These are phyloP conservation scores for Chaetomiaceae sp. DNA, from an alignment of 2,329 filamentous ascomycete species.

Conservation along the genomic window DNA sequence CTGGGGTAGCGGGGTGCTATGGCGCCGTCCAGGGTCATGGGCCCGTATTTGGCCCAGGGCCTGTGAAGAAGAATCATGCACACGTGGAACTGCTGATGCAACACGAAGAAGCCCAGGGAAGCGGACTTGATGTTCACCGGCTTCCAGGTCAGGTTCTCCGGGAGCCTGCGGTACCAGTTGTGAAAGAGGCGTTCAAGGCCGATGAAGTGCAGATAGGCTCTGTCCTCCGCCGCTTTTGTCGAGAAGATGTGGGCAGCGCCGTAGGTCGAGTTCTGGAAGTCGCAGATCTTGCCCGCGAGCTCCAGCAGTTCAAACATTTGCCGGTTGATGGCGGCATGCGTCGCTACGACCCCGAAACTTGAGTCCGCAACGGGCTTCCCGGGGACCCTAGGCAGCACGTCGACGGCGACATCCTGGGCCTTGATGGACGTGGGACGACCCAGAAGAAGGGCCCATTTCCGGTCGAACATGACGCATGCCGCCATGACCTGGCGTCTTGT, in stretches of 20 bases:
- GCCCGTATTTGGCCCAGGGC: conserved; percentile 48
- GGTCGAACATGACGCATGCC: conserved; percentile 50
- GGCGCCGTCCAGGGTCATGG: conserved; percentile 30
- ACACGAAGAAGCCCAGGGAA: conserved; percentile 47
- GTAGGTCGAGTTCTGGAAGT: conserved; percentile 34
- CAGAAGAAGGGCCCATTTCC: conserved; percentile 52
- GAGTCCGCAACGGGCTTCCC: conserved; percentile 29
- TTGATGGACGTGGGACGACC: conserved; percentile 51
- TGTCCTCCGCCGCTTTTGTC: conserved; percentile 36
- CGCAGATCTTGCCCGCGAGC: conserved; percentile 47
- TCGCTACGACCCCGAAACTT: conserved; percentile 27
- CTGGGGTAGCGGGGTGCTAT: conserved; percentile 13
- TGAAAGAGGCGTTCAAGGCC: conserved; percentile 49
- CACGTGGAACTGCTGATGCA: conserved; percentile 53
- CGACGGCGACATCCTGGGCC: conserved; percentile 45
- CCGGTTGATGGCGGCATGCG: conserved; percentile 41
- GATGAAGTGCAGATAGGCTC: conserved; percentile 46
- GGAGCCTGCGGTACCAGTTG: conserved; percentile 49
- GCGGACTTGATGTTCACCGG: conserved; percentile 46
- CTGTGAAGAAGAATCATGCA: conserved; percentile 49
- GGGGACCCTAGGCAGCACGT: conserved; percentile 41
- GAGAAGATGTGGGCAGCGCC: conserved; percentile 29
- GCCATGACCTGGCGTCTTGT: conserved; percentile 48
- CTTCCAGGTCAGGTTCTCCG: conserved; percentile 45
- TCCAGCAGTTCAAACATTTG: conserved; percentile 53